Percentiles rank a stretch among this genome's conserved stretches.
Evolutionary conservation across 345 rosid genomes (phyloP).

Genomic region (Arabis alpina): DNA sequence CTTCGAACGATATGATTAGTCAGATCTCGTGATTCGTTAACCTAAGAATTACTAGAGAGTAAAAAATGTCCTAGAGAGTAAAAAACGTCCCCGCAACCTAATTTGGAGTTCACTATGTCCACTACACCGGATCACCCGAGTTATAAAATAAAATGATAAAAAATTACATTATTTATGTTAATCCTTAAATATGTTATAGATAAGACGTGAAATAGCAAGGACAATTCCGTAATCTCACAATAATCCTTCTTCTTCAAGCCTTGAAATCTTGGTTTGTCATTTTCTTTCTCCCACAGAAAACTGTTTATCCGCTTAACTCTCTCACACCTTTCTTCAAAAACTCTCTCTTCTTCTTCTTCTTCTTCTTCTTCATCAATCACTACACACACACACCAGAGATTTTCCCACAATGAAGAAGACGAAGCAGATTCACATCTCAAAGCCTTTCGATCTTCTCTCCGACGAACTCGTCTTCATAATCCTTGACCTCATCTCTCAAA

Average conservation of each 20-base stretch:
- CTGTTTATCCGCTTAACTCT: not conserved
- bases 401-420: conserved; percentile 25
- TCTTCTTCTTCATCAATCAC: not conserved
- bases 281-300: conserved; percentile 27
- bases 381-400: too few relatives aligned
- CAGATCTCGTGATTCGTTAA: too few relatives aligned
- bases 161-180: too few relatives aligned
- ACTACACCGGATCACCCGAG: too few relatives aligned
- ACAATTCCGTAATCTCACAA: not conserved
- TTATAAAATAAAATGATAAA: too few relatives aligned
- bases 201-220: conserved; percentile 5
- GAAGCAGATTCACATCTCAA: conserved; percentile 25
- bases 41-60: too few relatives aligned
- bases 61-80: too few relatives aligned
- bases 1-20: too few relatives aligned
- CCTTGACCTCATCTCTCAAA: conserved; percentile 46
- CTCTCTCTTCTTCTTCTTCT: conserved; percentile 4
- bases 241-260: conserved; percentile 13
- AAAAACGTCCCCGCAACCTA: too few relatives aligned
- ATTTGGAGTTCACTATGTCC: too few relatives aligned
- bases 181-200: not conserved
- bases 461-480: conserved; percentile 50
- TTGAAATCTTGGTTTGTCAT: not conserved
- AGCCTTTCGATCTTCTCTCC: conserved; percentile 46
- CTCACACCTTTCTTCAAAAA: not conserved